Evolutionary conservation across 1,139 yeast genomes (phyloP), one percentile per base, ranked within the genome.

Genomic region (Kodamaea plutei): DNA sequence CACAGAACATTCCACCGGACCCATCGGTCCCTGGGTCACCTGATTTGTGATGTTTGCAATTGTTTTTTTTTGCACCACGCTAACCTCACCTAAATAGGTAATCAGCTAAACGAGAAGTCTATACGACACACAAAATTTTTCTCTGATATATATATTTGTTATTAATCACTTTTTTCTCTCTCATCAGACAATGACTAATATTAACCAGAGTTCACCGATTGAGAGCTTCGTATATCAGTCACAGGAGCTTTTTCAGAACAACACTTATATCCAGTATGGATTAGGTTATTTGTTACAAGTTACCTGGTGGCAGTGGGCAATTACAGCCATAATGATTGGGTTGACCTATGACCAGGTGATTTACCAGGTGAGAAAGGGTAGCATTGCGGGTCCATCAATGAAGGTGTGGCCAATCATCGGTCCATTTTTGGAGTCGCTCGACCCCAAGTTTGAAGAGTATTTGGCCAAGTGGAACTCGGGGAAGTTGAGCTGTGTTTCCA

Each of bases 351-450:
- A 89, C 58, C 97, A 89, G 61, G 62, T 88, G 20, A 59, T 73
- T 44, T 91, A 91, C 54, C 78, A 87, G 50, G 47, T 74, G 33
- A 77, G 78, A 43, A 91, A 91, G 61, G 96, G 96, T 25, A 55
- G 73, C 26, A 87, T 89, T 55, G 96, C 88, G 8, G 98, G 98
- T 15, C 98, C 97, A 14, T 58, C 64, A 27, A 76, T 72, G 56
- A 91, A 91, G 58, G 47, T 88, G 33, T 89, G 94, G 88, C 98
- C 98, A 2, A 69, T 91, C 34, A 89, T 91, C 46, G 98, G 98
- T 4, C 97, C 98, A 3, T 91, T 91, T 50, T 68, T 91, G 57
- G 97, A 91, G 56, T 81, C 94, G n/a, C 67, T 91, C 53, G 91
- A 91, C 62, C 98, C 98, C 19, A 89, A 89, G 58, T 91, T 91